Percentiles rank a stretch among this genome's conserved stretches.
phyloP scores from a whole-genome alignment of 2,329 filamentous ascomycete species.

The Hypoxylon rubiginosum region DNA sequence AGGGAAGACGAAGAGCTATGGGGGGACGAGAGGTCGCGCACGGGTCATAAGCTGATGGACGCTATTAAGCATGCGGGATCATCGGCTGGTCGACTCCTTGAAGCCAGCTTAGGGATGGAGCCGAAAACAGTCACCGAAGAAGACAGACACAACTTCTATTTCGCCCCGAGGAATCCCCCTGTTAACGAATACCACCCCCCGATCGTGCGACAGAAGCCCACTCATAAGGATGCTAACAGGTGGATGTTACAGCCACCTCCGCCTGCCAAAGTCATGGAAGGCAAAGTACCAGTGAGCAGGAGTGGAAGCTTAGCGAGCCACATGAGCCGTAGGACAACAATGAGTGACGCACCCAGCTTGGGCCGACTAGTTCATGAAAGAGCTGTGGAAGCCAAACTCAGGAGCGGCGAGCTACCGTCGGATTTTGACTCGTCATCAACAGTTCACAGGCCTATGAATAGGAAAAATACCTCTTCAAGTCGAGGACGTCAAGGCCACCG shows the following conservation, averaged over 20 bases:
- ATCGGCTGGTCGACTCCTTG: slow-evolving; percentile 67
- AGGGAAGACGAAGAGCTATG: slow-evolving; percentile 90
- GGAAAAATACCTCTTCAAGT: slow-evolving; percentile 37
- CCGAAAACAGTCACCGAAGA: slow-evolving; percentile 66
- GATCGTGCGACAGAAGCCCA: slow-evolving; percentile 81
- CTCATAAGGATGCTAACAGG: slow-evolving; percentile 76
- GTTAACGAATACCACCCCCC: slow-evolving; percentile 90
- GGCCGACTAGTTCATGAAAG: slow-evolving; percentile 62
- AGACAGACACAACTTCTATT: slow-evolving; percentile 71
- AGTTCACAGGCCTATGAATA: slow-evolving; percentile 31
- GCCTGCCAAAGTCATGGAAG: slow-evolving; percentile 90
- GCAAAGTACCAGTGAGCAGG: slow-evolving; percentile 78
- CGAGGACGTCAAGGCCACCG: slow-evolving; percentile 11
- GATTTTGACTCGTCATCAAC: slow-evolving; percentile 45
- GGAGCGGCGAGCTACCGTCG: slow-evolving; percentile 56
- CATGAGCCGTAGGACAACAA: slow-evolving; percentile 61
- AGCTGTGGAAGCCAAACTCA: slow-evolving; percentile 62
- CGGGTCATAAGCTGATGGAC: slow-evolving; percentile 69
- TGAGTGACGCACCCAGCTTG: slow-evolving; percentile 59
- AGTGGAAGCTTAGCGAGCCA: slow-evolving; percentile 70
- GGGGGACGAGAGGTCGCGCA: slow-evolving; percentile 72
- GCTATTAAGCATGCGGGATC: slow-evolving; percentile 70
- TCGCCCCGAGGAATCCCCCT: slow-evolving; percentile 73
- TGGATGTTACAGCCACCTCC: slow-evolving; percentile 97
- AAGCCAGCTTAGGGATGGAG: slow-evolving; percentile 65